phyloP scores from a whole-genome alignment of 768 basidiomycete species.

The Mycena rebaudengoi region DNA sequence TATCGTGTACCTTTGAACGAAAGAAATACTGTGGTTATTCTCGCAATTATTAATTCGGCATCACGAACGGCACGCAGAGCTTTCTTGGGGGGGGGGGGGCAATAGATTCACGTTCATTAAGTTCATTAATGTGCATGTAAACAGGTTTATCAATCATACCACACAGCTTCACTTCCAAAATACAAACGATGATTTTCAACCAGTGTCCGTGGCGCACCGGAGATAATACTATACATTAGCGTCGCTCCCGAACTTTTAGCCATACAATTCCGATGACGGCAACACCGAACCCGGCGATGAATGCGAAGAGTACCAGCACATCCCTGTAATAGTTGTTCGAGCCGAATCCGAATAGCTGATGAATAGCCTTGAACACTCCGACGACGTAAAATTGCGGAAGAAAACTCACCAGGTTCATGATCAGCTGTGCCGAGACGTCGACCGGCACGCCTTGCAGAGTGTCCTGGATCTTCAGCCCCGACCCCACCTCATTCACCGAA shows the following conservation, averaged over 20 bases:
- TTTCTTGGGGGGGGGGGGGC: too few relatives aligned
- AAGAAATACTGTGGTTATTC: too few relatives aligned
- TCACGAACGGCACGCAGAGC: too few relatives aligned
- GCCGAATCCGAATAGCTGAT: slow-evolving; percentile 87
- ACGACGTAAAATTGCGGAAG: not conserved
- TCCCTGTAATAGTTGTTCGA: slow-evolving; percentile 87
- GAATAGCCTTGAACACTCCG: not conserved
- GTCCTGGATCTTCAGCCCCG: slow-evolving; percentile 87
- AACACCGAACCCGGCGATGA: slow-evolving; percentile 80
- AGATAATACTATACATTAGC: too few relatives aligned
- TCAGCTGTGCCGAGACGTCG: slow-evolving; percentile 78
- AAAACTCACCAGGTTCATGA: slow-evolving; percentile 80
- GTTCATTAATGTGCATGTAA: too few relatives aligned
- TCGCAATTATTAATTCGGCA: too few relatives aligned
- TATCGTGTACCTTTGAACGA: too few relatives aligned
- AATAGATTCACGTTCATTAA: too few relatives aligned
- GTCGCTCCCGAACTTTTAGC: slow-evolving; percentile 78
- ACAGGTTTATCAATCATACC: too few relatives aligned
- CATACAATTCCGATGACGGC: slow-evolving; percentile 81
- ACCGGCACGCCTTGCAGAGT: slow-evolving; percentile 84
- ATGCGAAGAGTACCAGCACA: slow-evolving; percentile 87
- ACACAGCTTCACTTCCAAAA: too few relatives aligned
- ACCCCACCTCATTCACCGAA: slow-evolving; percentile 90
- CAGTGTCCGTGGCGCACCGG: too few relatives aligned
- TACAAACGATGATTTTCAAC: too few relatives aligned